These are phyloP conservation scores for Limnanthes douglasii DNA, from an alignment of 345 rosid species.

Conservation along the genomic window DNA sequence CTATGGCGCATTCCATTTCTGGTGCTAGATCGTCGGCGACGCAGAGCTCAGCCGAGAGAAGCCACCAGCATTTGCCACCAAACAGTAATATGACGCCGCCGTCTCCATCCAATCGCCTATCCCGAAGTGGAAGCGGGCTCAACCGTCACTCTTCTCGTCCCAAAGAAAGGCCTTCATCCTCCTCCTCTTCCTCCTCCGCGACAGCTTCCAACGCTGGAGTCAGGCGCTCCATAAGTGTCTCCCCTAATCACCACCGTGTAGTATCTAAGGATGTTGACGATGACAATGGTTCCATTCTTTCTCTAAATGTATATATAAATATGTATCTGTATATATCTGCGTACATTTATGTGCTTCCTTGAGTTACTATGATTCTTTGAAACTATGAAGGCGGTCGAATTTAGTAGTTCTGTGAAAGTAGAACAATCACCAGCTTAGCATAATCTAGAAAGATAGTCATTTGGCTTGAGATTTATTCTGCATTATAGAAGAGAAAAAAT, in stretches of 20 bases:
- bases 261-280: slow-evolving; percentile 22
- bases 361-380: not conserved
- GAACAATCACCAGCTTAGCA: not conserved
- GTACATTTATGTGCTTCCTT: not conserved
- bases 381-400: not conserved
- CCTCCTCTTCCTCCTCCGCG: slow-evolving; percentile 15
- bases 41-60: slow-evolving; percentile 20
- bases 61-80: slow-evolving; percentile 20
- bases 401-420: not conserved
- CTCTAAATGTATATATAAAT: not conserved
- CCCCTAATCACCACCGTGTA: slow-evolving; percentile 44
- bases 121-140: slow-evolving; percentile 21
- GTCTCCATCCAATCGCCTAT: slow-evolving; percentile 17
- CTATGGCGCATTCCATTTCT: slow-evolving; percentile 18
- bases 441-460: not conserved
- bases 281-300: slow-evolving; percentile 28
- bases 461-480: not conserved
- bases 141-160: slow-evolving; percentile 19
- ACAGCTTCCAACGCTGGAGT: slow-evolving; percentile 15
- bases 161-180: slow-evolving; percentile 24
- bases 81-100: slow-evolving; percentile 8
- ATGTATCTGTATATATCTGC: not conserved
- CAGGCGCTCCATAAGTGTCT: slow-evolving; percentile 48
- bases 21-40: slow-evolving; percentile 19
- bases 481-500: too few relatives aligned